Conservation (phyloP, 805 yeast species). For the Hanseniaspora mollemarum region DNA sequence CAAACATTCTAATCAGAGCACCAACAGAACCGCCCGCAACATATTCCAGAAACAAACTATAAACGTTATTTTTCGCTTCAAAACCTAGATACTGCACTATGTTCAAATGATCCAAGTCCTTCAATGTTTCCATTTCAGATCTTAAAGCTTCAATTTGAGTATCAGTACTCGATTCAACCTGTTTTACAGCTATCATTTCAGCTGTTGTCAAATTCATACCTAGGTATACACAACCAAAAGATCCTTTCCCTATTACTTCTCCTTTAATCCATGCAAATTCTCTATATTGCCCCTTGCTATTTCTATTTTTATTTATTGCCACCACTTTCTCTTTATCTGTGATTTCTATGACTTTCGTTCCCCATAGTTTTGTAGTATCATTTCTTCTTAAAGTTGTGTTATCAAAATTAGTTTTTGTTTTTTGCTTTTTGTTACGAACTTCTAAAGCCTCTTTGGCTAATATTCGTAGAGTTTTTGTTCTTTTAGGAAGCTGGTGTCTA, state of each 20-base stretch:
- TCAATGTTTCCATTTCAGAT: conserved; percentile 86
- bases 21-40: conserved; percentile 98
- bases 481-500: conserved; percentile 30
- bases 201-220: conserved; percentile 94
- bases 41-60: conserved; percentile 83
- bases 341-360: conserved; percentile 81
- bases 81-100: conserved; percentile 94
- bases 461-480: conserved; percentile 84
- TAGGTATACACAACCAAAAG: conserved; percentile 85
- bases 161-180: conserved; percentile 50
- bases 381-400: conserved; percentile 42
- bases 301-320: conserved; percentile 53
- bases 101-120: conserved; percentile 84
- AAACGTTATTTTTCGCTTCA: conserved; percentile 59
- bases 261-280: conserved; percentile 98
- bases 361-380: conserved; percentile 91
- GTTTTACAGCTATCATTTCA: conserved; percentile 97
- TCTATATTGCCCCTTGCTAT: conserved; percentile 54
- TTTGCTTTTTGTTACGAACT: conserved; percentile 35
- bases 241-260: conserved; percentile 90
- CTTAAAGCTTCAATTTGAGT: conserved; percentile 72
- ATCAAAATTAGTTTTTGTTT: conserved; percentile 11
- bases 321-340: conserved; percentile 59
- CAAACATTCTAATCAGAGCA: conserved; percentile 66
- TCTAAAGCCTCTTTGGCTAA: conserved; percentile 86